A percentile compares a stretch with the other conserved stretches of the same genome.
phyloP scores from a whole-genome alignment of 257 asterid genomes.

The Solanum tacnaense region DNA sequence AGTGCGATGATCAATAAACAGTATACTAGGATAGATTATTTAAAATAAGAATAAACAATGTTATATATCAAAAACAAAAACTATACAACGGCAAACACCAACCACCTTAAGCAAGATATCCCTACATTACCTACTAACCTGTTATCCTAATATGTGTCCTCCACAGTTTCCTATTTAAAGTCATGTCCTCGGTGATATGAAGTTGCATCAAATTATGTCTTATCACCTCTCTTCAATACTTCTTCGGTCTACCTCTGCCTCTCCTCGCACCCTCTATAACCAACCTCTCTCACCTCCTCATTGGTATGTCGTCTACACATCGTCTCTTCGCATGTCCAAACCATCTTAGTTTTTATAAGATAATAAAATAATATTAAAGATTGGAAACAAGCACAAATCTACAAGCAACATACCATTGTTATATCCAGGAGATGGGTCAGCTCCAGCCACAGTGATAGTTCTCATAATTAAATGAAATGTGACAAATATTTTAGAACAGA shows the following conservation, averaged over 20 bases:
- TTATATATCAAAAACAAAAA: background rate
- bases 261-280: background rate
- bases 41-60: background rate
- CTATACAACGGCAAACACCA: background rate
- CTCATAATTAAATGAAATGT: background rate
- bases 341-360: background rate
- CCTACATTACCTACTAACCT: background rate
- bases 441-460: slow-evolving; percentile 43
- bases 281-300: background rate
- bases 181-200: background rate
- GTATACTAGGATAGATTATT: background rate
- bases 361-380: background rate
- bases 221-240: background rate
- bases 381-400: background rate
- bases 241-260: background rate
- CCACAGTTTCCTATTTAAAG: background rate
- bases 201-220: too few species aligned
- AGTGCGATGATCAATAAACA: background rate
- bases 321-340: background rate
- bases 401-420: slow-evolving; percentile 22
- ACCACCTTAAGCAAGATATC: background rate
- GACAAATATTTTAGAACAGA: too few species aligned
- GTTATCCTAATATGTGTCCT: background rate
- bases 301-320: background rate
- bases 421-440: slow-evolving; percentile 44